A percentile compares a stretch with the other conserved stretches of the same genome.
phyloP scores from a whole-genome alignment of 2,329 filamentous ascomycete genomes.

The Aureobasidium subglaciale region DNA sequence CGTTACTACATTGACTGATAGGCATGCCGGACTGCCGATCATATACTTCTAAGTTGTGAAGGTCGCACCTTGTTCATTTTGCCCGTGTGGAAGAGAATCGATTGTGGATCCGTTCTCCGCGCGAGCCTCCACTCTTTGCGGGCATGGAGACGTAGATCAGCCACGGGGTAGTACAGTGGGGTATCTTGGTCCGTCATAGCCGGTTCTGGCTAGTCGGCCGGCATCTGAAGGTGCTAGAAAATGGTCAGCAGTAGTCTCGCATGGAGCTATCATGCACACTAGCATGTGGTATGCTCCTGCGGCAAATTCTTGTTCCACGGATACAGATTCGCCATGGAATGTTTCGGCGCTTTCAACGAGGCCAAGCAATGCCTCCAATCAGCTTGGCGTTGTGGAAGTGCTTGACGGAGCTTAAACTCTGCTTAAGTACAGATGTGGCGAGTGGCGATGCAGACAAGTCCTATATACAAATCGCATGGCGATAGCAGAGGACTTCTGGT shows the following conservation, averaged over 20 bases:
- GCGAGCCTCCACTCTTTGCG: background rate
- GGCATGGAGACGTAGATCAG: background rate
- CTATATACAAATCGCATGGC: too few relatives aligned
- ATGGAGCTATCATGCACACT: background rate
- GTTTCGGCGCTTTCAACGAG: background rate
- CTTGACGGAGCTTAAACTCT: conserved; percentile 1
- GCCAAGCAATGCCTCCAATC: background rate
- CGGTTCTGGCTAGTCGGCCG: background rate
- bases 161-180: background rate
- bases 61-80: background rate
- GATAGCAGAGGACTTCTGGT: too few relatives aligned
- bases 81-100: background rate
- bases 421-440: background rate
- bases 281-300: background rate
- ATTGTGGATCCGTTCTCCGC: background rate
- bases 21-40: background rate
- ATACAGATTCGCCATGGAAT: background rate
- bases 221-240: background rate
- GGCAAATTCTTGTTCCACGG: background rate
- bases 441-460: too few relatives aligned
- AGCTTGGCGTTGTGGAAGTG: background rate
- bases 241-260: background rate
- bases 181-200: background rate
- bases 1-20: background rate
- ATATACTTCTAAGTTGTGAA: background rate